These are phyloP conservation scores for Dryadomyces sulphureus DNA, from an alignment of 2,329 filamentous ascomycete genomes.

Conservation along the genomic window DNA sequence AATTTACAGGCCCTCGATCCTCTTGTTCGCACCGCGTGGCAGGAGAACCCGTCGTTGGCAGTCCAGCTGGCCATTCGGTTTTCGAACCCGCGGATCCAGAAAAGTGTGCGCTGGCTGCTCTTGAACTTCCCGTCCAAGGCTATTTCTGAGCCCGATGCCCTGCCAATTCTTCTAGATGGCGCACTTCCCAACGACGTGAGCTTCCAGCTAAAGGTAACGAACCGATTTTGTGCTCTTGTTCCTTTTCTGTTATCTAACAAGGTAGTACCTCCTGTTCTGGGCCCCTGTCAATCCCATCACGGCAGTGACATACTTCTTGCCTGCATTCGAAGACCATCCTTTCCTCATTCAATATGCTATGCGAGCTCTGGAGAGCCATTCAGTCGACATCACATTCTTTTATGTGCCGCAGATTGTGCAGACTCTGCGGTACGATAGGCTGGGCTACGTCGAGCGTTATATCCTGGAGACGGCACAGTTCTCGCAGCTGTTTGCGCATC, in stretches of 20 bases:
- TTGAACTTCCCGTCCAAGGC: slow-evolving; percentile 75
- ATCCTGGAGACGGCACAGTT: slow-evolving; percentile 95
- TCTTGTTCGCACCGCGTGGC: slow-evolving; percentile 72
- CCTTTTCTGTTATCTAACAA: slow-evolving; percentile 16
- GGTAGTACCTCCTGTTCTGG: slow-evolving; percentile 81
- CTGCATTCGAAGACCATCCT: slow-evolving; percentile 79
- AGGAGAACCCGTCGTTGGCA: slow-evolving; percentile 71
- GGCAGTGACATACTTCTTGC: slow-evolving; percentile 84
- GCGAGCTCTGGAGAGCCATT: slow-evolving; percentile 82
- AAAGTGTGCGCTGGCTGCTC: slow-evolving; percentile 65
- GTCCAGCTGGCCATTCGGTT: slow-evolving; percentile 73
- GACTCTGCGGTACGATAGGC: slow-evolving; percentile 75
- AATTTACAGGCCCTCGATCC: slow-evolving; percentile 37
- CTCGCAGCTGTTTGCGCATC: slow-evolving; percentile 95
- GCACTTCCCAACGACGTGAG: slow-evolving; percentile 65
- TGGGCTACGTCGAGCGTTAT: slow-evolving; percentile 92
- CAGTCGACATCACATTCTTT: slow-evolving; percentile 96
- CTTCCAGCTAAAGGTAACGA: slow-evolving; percentile 62
- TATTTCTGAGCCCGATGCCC: slow-evolving; percentile 63
- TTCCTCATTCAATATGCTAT: slow-evolving; percentile 95
- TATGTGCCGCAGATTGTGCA: slow-evolving; percentile 98
- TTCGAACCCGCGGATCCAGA: slow-evolving; percentile 54
- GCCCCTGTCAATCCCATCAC: slow-evolving; percentile 82
- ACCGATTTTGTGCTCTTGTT: not conserved
- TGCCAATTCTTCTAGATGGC: slow-evolving; percentile 68